Percentiles rank a stretch among this genome's conserved stretches.
Evolutionary conservation across 352 stramenopile genomes (phyloP).

Genomic region (Pythium pectinolyticum): DNA sequence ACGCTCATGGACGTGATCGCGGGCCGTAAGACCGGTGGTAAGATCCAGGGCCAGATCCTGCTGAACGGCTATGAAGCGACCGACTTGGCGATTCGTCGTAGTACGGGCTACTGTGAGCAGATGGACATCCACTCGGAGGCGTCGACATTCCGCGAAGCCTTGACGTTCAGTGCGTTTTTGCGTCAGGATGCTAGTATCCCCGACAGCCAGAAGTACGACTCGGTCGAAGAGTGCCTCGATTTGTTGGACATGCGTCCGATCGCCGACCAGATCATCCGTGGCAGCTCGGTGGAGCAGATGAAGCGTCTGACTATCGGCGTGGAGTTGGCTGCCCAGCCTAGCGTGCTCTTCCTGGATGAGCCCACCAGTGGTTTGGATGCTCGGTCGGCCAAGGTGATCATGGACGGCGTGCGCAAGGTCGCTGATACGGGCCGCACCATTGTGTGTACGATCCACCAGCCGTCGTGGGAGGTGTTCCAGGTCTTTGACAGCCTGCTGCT

Average conservation of each 20-base stretch:
- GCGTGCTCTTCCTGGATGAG: constrained; percentile 89
- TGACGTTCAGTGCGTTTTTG: constrained; percentile 91
- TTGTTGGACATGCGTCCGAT: constrained; percentile 57
- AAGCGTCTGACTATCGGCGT: constrained; percentile 86
- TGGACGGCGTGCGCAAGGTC: constrained; percentile 87
- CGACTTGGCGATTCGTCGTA: constrained; percentile 54
- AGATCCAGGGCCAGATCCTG: constrained; percentile 67
- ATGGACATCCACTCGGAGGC: constrained; percentile 91
- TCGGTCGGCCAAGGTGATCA: constrained; percentile 81
- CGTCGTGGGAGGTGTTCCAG: constrained; percentile 87
- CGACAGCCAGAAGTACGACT: constrained; percentile 46
- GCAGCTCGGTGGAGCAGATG: constrained; percentile 60
- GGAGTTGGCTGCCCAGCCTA: constrained; percentile 87
- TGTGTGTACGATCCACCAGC: constrained; percentile 94
- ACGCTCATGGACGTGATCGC: constrained; percentile 96
- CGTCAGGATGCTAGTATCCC: constrained; percentile 45
- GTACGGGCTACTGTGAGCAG: constrained; percentile 78
- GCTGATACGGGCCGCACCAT: constrained; percentile 74
- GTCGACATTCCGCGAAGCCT: constrained; percentile 88
- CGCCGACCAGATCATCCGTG: constrained; percentile 63
- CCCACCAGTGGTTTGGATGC: constrained; percentile 89
- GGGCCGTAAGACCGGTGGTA: constrained; percentile 87
- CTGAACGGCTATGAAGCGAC: constrained; percentile 54
- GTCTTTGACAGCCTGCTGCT: constrained; percentile 89
- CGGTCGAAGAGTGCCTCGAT: constrained; percentile 57